Conservation (phyloP, 129 eudicot genomes). For the Logfia minima region DNA sequence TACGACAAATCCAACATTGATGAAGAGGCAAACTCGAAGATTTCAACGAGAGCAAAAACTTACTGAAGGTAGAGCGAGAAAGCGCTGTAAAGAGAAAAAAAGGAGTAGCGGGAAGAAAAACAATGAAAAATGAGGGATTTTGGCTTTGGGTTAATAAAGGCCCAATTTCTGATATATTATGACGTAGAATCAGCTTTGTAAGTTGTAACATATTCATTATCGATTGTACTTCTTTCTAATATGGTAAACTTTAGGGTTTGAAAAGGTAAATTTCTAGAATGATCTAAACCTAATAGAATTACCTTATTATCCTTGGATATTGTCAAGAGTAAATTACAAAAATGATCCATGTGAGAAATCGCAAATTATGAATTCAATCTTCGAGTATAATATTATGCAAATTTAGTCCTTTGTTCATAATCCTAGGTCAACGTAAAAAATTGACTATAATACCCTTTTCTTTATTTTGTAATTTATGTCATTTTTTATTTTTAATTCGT, state of each 20-base stretch:
- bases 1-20: conserved; percentile 13
- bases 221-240: neutral
- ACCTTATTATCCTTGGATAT: no score
- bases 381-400: no score
- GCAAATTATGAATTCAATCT: no score
- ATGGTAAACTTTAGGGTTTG: neutral
- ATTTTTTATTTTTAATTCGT: no score
- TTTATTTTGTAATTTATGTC: no score
- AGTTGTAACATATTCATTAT: neutral
- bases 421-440: no score
- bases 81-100: conserved; percentile 1
- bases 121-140: neutral
- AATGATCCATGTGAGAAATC: no score
- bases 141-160: neutral
- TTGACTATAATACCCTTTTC: no score
- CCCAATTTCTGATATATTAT: neutral
- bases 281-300: neutral
- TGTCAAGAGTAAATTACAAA: no score
- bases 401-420: no score
- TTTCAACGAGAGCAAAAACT: neutral
- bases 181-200: neutral
- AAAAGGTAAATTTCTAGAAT: conserved; percentile 18
- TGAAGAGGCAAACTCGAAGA: neutral
- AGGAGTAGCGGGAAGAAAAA: conserved; percentile 25
- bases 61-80: conserved; percentile 19